Base-by-base conservation (phyloP, 2,329 filamentous ascomycete genomes). In the Tothia fuscella region DNA sequence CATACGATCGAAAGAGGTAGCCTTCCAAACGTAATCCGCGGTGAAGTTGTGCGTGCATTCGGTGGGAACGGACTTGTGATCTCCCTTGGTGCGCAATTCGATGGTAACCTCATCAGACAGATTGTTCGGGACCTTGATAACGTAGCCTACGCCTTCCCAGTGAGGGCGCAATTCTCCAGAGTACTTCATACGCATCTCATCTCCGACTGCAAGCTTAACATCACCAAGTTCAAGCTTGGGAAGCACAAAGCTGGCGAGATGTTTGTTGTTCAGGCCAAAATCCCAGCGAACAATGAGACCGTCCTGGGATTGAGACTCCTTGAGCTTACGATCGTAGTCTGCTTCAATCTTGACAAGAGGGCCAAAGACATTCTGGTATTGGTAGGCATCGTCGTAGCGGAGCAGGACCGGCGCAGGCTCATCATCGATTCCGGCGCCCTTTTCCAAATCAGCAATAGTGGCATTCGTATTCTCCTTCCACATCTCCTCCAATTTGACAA, bases 91-190 rank as follows among this genome's bases (percentile, higher is more conserved):
- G 51, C 91, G 83, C 56, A 98, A 67, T 60, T 98, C 91, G 49
- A 98, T 82, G 7, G 83, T 93, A 40, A 98, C 91, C 59, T 98
- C 89, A 55, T 98, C 91, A 12, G 88, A 95, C 66, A 94, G 87
- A 63, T 96, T 96, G 71, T 98, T 96, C 17, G 91, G 93, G 46
- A 98, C 96, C 67, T 98, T 98, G 67, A 96, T 88, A 47, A 98
- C 91, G 61, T 98, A 98, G 49, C 91, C 91, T 25, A 98, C 91
- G 28, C 91, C 91, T 59, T 98, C 91, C 91, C 91, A 98, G 45
- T 85, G 78, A 12, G 83, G 75, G 31, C 88, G 83, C 38, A 98
- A 70, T 61, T 96, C 91, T 50, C 93, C 91, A 50, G 86, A 93
- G 65, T 98, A 98, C 52, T 91, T 86, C 48, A 98, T 70, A 32